phyloP scores from a whole-genome alignment of 192 early-diverging fungal species.

The Coemansia sp. region DNA sequence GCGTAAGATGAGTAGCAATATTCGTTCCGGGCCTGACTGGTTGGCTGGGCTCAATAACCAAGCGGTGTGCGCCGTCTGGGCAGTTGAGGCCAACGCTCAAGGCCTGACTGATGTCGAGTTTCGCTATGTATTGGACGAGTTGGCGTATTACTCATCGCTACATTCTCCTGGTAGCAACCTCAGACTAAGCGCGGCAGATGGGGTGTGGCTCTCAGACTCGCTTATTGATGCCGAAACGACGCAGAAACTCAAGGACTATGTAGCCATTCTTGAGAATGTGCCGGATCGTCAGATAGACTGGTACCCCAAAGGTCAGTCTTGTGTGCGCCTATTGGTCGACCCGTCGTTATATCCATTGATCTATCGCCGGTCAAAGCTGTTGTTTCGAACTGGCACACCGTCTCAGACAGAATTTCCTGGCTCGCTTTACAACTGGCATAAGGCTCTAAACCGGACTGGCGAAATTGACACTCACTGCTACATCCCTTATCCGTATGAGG shows the following conservation, averaged over 20 bases:
- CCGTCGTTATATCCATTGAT: conserved; percentile 58
- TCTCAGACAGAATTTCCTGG: conserved; percentile 21
- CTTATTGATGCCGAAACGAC: conserved; percentile 24
- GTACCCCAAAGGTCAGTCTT: conserved; percentile 53
- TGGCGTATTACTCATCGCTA: conserved; percentile 37
- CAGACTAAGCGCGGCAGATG: conserved; percentile 30
- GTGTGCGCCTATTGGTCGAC: conserved; percentile 58
- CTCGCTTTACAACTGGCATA: conserved; percentile 15
- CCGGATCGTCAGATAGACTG: conserved; percentile 11
- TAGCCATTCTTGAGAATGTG: not conserved
- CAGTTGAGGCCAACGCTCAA: conserved; percentile 17
- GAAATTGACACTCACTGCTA: not conserved
- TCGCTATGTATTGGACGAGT: conserved; percentile 50
- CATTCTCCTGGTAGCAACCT: conserved; percentile 24
- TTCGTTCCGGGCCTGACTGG: conserved; percentile 58
- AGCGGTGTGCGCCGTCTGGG: conserved; percentile 29
- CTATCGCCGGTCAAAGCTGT: conserved; percentile 22
- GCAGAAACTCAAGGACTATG: conserved; percentile 5
- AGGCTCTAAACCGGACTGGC: not conserved
- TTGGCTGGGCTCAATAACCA: conserved; percentile 16
- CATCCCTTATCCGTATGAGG: not conserved
- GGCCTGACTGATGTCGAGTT: conserved; percentile 45
- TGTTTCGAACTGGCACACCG: conserved; percentile 15
- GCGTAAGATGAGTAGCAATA: conserved; percentile 33
- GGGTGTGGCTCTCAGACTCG: conserved; percentile 47